Evolutionary conservation across 495 filamentous ascomycete species (phyloP).

Genomic region (Talaromyces liani): DNA sequence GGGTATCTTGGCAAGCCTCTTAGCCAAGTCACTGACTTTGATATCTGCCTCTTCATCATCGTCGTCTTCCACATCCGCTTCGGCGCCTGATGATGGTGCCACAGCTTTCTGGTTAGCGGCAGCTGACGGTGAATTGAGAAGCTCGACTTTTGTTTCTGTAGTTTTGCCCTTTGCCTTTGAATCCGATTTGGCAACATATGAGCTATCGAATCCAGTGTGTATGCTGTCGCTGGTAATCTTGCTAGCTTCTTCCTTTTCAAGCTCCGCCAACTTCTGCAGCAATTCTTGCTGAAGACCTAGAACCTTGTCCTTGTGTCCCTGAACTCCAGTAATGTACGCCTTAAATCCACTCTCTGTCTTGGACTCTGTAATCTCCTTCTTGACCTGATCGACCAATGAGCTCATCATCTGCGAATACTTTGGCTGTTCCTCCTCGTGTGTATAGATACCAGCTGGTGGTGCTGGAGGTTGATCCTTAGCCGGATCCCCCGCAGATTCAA

Average conservation of each 20-base stretch:
- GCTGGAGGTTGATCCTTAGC: constrained; percentile 64
- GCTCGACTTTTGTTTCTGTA: constrained; percentile 52
- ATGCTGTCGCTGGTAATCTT: constrained; percentile 94
- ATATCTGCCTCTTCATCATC: constrained; percentile 65
- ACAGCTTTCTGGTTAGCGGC: constrained; percentile 23
- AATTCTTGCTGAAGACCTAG: constrained; percentile 69
- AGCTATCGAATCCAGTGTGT: constrained; percentile 87
- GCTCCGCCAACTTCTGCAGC: constrained; percentile 58
- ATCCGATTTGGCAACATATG: constrained; percentile 60
- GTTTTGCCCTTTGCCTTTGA: constrained; percentile 32
- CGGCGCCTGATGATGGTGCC: constrained; percentile 46
- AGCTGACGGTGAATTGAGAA: constrained; percentile 63
- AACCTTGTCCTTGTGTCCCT: constrained; percentile 69
- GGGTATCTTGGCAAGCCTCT: constrained; percentile 72
- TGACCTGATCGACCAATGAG: constrained; percentile 83
- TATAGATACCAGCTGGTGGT: constrained; percentile 72
- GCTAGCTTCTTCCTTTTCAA: constrained; percentile 77
- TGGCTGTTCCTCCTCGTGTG: constrained; percentile 64
- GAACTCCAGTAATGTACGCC: constrained; percentile 68
- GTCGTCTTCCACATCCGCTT: constrained; percentile 50
- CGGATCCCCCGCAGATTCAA: constrained; percentile 66
- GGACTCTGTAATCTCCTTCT: constrained; percentile 74
- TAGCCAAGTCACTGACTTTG: constrained; percentile 66
- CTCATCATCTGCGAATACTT: constrained; percentile 96
- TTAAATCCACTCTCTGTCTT: constrained; percentile 54